phyloP scores from a whole-genome alignment of 441 rosid genomes.

The Metrosideros polymorpha region DNA sequence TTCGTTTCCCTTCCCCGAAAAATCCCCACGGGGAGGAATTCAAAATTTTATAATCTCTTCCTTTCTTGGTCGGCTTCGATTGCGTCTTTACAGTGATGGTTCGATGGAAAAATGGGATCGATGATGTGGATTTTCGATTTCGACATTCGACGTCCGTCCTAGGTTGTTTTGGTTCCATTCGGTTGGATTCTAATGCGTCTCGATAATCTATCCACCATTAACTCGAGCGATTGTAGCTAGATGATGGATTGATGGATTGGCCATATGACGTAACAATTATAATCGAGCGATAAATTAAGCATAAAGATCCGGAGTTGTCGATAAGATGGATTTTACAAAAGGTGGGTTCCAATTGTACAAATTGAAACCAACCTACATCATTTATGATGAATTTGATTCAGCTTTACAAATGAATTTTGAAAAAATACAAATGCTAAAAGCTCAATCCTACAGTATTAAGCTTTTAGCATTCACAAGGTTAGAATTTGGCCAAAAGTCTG shows the following conservation, averaged over 20 bases:
- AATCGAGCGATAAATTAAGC: fast-evolving
- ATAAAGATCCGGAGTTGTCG: fast-evolving
- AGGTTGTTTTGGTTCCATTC: not conserved
- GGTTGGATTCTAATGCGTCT: not conserved
- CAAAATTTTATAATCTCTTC: not conserved
- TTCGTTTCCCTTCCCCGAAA: too few species aligned
- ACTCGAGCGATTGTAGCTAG: fast-evolving
- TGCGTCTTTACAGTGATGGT: not conserved
- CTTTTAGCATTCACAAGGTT: too few species aligned
- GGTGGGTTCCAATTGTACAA: fast-evolving
- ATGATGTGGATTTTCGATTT: not conserved
- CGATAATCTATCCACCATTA: fast-evolving
- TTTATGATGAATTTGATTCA: too few species aligned
- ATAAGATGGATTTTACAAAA: fast-evolving
- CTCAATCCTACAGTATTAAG: too few species aligned
- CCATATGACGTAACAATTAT: fast-evolving
- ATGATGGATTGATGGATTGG: fast-evolving
- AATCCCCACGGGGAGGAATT: too few species aligned
- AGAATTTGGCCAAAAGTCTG: too few species aligned
- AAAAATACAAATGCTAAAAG: too few species aligned
- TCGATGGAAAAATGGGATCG: fast-evolving
- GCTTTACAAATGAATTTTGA: too few species aligned
- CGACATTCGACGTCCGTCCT: not conserved
- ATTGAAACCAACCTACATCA: not conserved
- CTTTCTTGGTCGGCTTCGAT: not conserved